Percentiles rank a stretch among this genome's conserved stretches.
phyloP scores from a whole-genome alignment of 2,329 filamentous ascomycete species.

The Sporothrix luriei region DNA sequence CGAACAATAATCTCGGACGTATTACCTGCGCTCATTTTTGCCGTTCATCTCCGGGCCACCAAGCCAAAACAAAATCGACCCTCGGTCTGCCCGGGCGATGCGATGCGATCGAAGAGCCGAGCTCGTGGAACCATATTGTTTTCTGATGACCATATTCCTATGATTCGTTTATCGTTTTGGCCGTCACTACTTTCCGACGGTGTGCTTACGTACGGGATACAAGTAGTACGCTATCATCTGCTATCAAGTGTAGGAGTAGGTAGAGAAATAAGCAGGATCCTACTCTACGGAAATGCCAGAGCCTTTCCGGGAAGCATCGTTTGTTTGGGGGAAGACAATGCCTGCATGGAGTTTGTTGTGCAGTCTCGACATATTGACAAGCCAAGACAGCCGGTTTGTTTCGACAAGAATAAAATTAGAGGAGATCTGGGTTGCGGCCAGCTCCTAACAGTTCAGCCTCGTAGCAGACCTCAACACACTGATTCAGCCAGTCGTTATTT shows the following conservation, averaged over 20 bases:
- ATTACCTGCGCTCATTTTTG: neutral
- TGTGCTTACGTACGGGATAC: neutral
- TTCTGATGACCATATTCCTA: neutral
- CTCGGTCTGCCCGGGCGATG: neutral
- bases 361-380: slow-evolving; percentile 16
- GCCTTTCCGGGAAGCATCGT: neutral
- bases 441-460: slow-evolving; percentile 3
- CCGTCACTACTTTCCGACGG: neutral
- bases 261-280: slow-evolving; percentile 8
- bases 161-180: neutral
- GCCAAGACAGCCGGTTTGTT: neutral
- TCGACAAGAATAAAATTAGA: neutral
- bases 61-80: neutral
- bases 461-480: neutral
- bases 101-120: neutral
- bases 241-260: slow-evolving; percentile 12
- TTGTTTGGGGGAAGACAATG: neutral
- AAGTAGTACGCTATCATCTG: slow-evolving; percentile 8
- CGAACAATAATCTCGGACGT: neutral
- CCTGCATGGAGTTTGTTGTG: too few species aligned
- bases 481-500: neutral
- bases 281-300: neutral
- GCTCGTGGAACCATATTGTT: neutral
- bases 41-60: slow-evolving; percentile 10
- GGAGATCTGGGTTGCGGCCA: neutral